These are phyloP conservation scores for Cardiosporidium cionae DNA, from an alignment of 169 alveolate species.

Conservation along the genomic window DNA sequence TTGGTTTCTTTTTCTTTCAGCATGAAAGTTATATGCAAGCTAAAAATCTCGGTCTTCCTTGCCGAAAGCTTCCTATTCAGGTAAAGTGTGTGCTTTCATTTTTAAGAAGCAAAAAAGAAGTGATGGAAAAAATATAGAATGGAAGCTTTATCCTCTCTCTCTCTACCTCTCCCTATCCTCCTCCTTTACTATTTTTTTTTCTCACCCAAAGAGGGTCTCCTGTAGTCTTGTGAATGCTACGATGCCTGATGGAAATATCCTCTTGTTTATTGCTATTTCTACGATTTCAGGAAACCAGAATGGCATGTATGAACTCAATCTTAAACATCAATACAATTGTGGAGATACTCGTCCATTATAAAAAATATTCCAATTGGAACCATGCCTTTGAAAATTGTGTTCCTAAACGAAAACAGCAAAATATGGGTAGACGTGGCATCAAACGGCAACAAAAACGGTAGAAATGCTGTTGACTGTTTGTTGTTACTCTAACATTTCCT, in stretches of 20 bases:
- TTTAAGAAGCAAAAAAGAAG: neutral
- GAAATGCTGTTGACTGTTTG: no score
- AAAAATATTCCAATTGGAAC: constrained; percentile 11
- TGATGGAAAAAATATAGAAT: neutral
- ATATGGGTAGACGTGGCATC: constrained; percentile 5
- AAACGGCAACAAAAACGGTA: constrained; percentile 2
- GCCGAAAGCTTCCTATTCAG: neutral
- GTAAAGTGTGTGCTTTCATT: neutral
- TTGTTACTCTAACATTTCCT: no score
- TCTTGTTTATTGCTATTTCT: no score
- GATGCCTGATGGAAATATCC: no score
- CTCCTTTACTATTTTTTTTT: neutral
- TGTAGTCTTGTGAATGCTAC: no score
- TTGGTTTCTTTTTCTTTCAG: no score
- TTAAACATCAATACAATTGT: constrained; percentile 28
- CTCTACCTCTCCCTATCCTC: neutral
- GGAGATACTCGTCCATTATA: constrained; percentile 6
- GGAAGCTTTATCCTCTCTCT: neutral
- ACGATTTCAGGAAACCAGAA: no score
- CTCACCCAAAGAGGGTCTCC: neutral
- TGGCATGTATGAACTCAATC: neutral
- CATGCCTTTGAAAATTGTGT: constrained; percentile 8
- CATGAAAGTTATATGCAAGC: constrained; percentile 7
- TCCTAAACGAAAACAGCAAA: constrained; percentile 22
- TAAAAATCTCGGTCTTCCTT: neutral